Percentiles rank a stretch among this genome's conserved stretches.
Conservation (phyloP, 176 grass and related monocot genomes). For the Raddia guianensis region DNA sequence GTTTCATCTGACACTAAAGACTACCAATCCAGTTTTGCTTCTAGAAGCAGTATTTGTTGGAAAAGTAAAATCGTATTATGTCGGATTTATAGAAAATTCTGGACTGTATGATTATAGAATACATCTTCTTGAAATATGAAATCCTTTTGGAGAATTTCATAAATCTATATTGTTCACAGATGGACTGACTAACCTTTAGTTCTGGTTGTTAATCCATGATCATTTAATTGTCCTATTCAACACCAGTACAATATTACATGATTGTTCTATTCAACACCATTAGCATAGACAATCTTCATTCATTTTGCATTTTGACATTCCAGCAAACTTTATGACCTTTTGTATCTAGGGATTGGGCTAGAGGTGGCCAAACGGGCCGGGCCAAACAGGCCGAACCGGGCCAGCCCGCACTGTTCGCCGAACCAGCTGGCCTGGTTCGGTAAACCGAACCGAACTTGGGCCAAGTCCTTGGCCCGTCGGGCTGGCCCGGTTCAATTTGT, state of each 20-base stretch:
- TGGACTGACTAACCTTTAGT: neutral
- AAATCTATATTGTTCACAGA: neutral
- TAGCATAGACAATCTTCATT: neutral
- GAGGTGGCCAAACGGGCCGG: no score
- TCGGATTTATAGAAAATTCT: neutral
- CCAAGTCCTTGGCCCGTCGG: no score
- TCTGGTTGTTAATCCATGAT: slow-evolving; percentile 18
- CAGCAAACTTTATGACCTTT: neutral
- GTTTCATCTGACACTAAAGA: neutral
- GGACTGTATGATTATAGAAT: slow-evolving; percentile 10
- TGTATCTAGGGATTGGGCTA: slow-evolving; percentile 2
- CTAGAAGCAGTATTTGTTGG: neutral
- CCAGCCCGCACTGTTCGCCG: no score
- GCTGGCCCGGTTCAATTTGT: no score
- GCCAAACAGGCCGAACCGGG: no score
- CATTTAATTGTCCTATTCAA: neutral
- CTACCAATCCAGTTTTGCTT: neutral
- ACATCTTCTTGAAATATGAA: neutral
- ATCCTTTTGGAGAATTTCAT: neutral
- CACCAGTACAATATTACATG: neutral
- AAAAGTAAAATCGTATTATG: slow-evolving; percentile 19
- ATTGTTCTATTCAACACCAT: neutral
- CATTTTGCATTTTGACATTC: neutral
- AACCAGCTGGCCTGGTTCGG: no score
- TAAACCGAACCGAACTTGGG: no score